phyloP scores from a whole-genome alignment of 2,329 filamentous ascomycete species.

The Curvularia sp. region DNA sequence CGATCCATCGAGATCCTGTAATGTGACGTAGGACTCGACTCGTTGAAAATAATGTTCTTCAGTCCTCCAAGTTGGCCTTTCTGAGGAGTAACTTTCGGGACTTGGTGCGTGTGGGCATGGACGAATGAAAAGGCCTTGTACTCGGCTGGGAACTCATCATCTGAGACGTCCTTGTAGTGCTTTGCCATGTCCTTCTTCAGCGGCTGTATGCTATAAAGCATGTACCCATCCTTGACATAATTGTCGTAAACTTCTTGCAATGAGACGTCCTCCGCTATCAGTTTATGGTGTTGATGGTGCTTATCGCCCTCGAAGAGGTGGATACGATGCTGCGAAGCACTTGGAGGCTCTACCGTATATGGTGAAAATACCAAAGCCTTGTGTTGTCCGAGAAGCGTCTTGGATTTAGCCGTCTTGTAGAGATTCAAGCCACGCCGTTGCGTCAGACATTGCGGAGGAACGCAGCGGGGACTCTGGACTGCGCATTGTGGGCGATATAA shows the following conservation, averaged over 20 bases:
- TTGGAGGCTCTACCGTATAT: slow-evolving; percentile 20
- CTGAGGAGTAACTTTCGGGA: background rate
- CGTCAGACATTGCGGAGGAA: slow-evolving; percentile 24
- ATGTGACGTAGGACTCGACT: slow-evolving; percentile 21
- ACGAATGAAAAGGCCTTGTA: slow-evolving; percentile 22
- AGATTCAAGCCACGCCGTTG: slow-evolving; percentile 36
- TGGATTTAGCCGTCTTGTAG: slow-evolving; percentile 38
- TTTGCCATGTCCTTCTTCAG: slow-evolving; percentile 14
- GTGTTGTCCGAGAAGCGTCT: slow-evolving; percentile 35
- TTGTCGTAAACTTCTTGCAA: slow-evolving; percentile 30
- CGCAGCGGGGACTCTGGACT: background rate
- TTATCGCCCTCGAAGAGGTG: slow-evolving; percentile 20
- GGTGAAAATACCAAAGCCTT: slow-evolving; percentile 29
- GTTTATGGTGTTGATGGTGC: background rate
- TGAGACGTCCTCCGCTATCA: slow-evolving; percentile 24
- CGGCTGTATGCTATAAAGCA: slow-evolving; percentile 23
- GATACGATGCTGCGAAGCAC: slow-evolving; percentile 26
- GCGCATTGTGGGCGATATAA: slow-evolving; percentile 25
- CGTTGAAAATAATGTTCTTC: slow-evolving; percentile 27
- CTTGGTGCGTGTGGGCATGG: slow-evolving; percentile 6
- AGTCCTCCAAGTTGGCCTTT: slow-evolving; percentile 20
- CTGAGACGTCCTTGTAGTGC: slow-evolving; percentile 5
- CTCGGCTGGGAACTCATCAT: background rate
- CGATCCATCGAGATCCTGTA: slow-evolving; percentile 25
- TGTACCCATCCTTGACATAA: slow-evolving; percentile 29